phyloP scores from a whole-genome alignment of 768 basidiomycete species.

The Leccinum variicolor region DNA sequence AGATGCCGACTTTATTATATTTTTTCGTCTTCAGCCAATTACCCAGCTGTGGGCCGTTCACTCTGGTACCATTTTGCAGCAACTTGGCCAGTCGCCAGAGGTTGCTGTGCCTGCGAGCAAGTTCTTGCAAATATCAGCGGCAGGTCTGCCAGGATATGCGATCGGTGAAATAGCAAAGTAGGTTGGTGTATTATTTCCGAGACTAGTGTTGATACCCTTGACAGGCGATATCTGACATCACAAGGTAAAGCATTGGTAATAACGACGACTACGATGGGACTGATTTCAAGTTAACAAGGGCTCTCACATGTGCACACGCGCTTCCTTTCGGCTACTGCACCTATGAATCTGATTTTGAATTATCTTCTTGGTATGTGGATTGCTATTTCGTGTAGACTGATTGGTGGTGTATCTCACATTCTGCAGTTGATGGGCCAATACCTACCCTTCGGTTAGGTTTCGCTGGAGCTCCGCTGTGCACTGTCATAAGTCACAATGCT shows the following conservation, averaged over 20 bases:
- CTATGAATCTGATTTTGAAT: slow-evolving; percentile 21
- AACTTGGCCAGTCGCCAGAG: slow-evolving; percentile 33
- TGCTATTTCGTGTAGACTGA: neutral
- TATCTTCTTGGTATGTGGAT: slow-evolving; percentile 22
- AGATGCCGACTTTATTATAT: neutral
- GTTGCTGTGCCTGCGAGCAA: slow-evolving; percentile 38
- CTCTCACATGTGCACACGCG: slow-evolving; percentile 20
- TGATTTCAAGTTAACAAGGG: slow-evolving; percentile 10
- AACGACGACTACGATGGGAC: neutral
- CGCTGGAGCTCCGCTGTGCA: slow-evolving; percentile 25
- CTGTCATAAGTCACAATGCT: slow-evolving; percentile 25
- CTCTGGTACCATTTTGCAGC: slow-evolving; percentile 37
- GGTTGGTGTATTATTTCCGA: neutral
- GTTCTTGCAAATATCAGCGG: slow-evolving; percentile 37
- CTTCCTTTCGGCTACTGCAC: slow-evolving; percentile 22
- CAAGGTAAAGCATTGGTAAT: slow-evolving; percentile 9
- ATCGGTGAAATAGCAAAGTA: slow-evolving; percentile 40
- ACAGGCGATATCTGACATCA: slow-evolving; percentile 21
- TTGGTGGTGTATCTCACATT: neutral
- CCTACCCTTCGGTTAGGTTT: slow-evolving; percentile 26
- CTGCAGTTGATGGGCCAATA: slow-evolving; percentile 24
- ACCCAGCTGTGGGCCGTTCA: slow-evolving; percentile 20
- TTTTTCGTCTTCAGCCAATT: slow-evolving; percentile 15
- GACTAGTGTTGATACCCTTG: neutral
- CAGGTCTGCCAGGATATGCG: slow-evolving; percentile 47